Percentiles rank a stretch among this genome's conserved stretches.
Evolutionary conservation across 257 asterid genomes (phyloP).

Genomic region (Fraxinus pennsylvanica): DNA sequence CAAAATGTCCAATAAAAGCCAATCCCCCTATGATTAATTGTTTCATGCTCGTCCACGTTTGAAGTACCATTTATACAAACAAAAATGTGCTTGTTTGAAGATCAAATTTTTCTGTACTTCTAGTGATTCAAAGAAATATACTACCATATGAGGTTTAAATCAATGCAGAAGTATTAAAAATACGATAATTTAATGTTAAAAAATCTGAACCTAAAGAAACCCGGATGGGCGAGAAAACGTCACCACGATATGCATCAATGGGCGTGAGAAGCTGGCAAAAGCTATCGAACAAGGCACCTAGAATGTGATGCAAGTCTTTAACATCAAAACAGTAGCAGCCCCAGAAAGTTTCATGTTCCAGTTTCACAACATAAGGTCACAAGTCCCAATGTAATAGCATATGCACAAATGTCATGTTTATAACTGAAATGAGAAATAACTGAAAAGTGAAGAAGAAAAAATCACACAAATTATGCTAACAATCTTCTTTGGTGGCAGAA

Average conservation of each 20-base stretch:
- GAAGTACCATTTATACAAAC: no score
- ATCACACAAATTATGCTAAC: constrained; percentile 15
- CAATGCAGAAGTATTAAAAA: no score
- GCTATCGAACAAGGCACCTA: neutral
- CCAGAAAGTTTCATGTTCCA: neutral
- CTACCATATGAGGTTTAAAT: no score
- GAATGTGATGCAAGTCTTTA: neutral
- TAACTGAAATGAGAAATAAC: neutral
- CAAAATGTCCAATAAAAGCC: no score
- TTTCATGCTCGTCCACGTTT: no score
- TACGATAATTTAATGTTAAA: no score
- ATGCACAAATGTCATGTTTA: constrained; percentile 14
- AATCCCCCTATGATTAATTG: no score
- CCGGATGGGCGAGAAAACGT: neutral
- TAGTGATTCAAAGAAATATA: no score
- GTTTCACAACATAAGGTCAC: neutral
- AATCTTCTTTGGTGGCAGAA: constrained; percentile 25
- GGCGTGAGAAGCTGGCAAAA: neutral
- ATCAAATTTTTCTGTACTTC: no score
- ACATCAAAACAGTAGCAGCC: neutral
- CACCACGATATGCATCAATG: neutral
- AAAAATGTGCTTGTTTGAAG: no score
- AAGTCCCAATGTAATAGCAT: neutral
- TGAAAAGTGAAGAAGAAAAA: neutral
- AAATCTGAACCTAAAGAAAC: no score